Conservation (phyloP, 169 alveolate species). For the Blepharisma undulans region DNA sequence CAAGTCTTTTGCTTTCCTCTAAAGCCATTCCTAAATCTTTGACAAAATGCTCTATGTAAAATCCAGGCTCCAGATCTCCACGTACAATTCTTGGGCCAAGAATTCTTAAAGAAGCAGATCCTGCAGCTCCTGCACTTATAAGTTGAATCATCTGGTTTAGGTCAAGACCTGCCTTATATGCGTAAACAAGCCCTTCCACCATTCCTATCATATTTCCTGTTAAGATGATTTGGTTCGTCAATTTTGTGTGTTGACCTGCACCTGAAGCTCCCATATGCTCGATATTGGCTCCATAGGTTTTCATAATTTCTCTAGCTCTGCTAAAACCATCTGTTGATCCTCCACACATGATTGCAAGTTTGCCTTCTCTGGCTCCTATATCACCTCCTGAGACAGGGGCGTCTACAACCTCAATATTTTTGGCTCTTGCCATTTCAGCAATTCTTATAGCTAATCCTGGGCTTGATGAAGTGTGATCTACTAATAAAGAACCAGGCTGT, state of each 20-base stretch:
- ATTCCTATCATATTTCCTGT: constrained; percentile 83
- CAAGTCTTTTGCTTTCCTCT: constrained; percentile 78
- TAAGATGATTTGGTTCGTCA: constrained; percentile 78
- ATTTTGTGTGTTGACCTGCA: constrained; percentile 84
- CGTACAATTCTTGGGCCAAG: constrained; percentile 81
- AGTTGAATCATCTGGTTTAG: constrained; percentile 64
- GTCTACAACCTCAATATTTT: constrained; percentile 63
- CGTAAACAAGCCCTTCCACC: constrained; percentile 83
- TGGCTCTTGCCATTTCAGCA: constrained; percentile 48
- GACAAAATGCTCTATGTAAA: constrained; percentile 83
- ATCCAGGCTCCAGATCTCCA: constrained; percentile 85
- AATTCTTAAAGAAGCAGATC: constrained; percentile 62
- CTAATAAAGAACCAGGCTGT: constrained; percentile 64
- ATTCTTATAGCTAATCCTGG: constrained; percentile 79
- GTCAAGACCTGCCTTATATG: constrained; percentile 81
- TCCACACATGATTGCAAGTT: constrained; percentile 76
- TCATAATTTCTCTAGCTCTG: constrained; percentile 49
- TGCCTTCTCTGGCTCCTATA: constrained; percentile 76
- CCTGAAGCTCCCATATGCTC: constrained; percentile 79
- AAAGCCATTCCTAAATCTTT: constrained; percentile 81
- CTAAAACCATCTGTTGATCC: constrained; percentile 70
- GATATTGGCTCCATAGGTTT: constrained; percentile 68
- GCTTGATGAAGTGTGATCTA: constrained; percentile 85
- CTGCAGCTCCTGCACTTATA: constrained; percentile 85
- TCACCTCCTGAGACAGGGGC: constrained; percentile 90